phyloP scores from a whole-genome alignment of 305 asterid species.

The Fraxinus nigra region DNA sequence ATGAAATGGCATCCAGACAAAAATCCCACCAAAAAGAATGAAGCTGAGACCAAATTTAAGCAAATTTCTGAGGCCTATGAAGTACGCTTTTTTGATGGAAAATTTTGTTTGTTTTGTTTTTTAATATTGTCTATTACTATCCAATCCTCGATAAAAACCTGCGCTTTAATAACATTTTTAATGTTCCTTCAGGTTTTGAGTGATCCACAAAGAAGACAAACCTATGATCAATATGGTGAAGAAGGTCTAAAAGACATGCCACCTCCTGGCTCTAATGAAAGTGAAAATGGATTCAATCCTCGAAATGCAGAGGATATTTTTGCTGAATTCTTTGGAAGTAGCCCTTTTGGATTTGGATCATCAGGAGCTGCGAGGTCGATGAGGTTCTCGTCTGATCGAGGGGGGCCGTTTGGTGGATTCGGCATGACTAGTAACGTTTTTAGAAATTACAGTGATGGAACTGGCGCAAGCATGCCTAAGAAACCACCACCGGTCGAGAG shows the following conservation, averaged over 20 bases:
- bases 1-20: slow-evolving; percentile 99
- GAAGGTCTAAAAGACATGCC: slow-evolving; percentile 74
- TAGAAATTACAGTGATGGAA: slow-evolving; percentile 46
- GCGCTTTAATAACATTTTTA: neutral
- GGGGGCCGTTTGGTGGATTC: slow-evolving; percentile 43
- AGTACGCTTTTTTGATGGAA: slow-evolving; percentile 28
- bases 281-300: slow-evolving; percentile 59
- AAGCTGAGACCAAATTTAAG: slow-evolving; percentile 88
- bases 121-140: neutral
- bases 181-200: slow-evolving; percentile 53
- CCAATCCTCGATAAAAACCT: neutral
- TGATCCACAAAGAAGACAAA: slow-evolving; percentile 75
- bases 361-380: slow-evolving; percentile 54
- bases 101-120: neutral
- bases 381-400: slow-evolving; percentile 54
- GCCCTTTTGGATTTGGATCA: slow-evolving; percentile 73
- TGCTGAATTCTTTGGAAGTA: slow-evolving; percentile 86
- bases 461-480: slow-evolving; percentile 43
- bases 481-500: slow-evolving; percentile 88
- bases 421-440: slow-evolving; percentile 40
- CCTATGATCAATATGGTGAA: slow-evolving; percentile 70
- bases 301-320: slow-evolving; percentile 88
- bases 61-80: slow-evolving; percentile 93
- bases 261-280: slow-evolving; percentile 56
- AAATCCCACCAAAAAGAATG: slow-evolving; percentile 70